Evolutionary conservation across 164 flowering plant genomes (phyloP).

Genomic region (grape (Vitis vinifera)): ASM3070453v1 NC_081811.1:7125501-7126000

Average conservation of each 20-base stretch:
- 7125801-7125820: slow-evolving; percentile 63
- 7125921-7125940: slow-evolving; percentile 33
- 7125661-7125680: slow-evolving; percentile 54
- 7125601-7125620: slow-evolving; percentile 58
- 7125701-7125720: slow-evolving; percentile 22
- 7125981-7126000: slow-evolving; percentile 24
- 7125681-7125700: slow-evolving; percentile 28
- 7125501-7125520: slow-evolving; percentile 60
- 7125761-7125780: slow-evolving; percentile 45
- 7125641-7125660: slow-evolving; percentile 59
- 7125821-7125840: slow-evolving; percentile 62
- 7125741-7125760: slow-evolving; percentile 16
- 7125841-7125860: slow-evolving; percentile 55
- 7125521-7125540: slow-evolving; percentile 43
- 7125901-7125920: slow-evolving; percentile 65
- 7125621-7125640: slow-evolving; percentile 71
- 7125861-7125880: slow-evolving; percentile 62
- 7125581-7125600: slow-evolving; percentile 67
- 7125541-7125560: slow-evolving; percentile 53
- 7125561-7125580: slow-evolving; percentile 61
- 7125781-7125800: slow-evolving; percentile 49
- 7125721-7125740: slow-evolving; percentile 56
- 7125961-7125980: slow-evolving; percentile 51
- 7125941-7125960: slow-evolving; percentile 61
- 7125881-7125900: slow-evolving; percentile 60